Evolutionary conservation across 2,329 filamentous ascomycete genomes (phyloP).

Genomic region (Septoria petroselini): DNA sequence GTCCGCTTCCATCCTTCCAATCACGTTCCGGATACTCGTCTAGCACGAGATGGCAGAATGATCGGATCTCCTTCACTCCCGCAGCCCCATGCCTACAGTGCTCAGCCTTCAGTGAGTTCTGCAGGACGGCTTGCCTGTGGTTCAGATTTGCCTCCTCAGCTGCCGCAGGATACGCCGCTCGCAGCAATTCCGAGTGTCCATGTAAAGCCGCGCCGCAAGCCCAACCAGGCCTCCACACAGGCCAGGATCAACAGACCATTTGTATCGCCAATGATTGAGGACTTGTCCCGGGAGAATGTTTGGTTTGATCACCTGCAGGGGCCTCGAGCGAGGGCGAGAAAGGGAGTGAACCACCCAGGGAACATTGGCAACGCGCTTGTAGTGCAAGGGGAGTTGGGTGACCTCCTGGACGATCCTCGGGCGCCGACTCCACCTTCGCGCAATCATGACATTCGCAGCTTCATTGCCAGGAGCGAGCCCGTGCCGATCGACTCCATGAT

Average conservation of each 20-base stretch:
- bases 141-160: conserved; percentile 12
- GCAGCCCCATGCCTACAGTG: conserved; percentile 19
- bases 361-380: conserved; percentile 20
- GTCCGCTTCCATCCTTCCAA: conserved; percentile 26
- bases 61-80: conserved; percentile 20
- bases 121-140: conserved; percentile 12
- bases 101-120: conserved; percentile 5
- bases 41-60: conserved; percentile 25
- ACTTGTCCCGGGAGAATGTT: conserved; percentile 26
- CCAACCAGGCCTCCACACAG: conserved; percentile 21
- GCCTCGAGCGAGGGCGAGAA: conserved; percentile 6
- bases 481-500: conserved; percentile 18
- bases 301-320: conserved; percentile 35
- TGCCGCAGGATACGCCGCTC: conserved; percentile 27
- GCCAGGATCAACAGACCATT: conserved; percentile 34
- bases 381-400: conserved; percentile 30
- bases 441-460: conserved; percentile 37
- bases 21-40: conserved; percentile 24
- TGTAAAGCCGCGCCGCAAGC: conserved; percentile 22
- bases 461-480: conserved; percentile 16
- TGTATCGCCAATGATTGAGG: conserved; percentile 28
- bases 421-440: conserved; percentile 28
- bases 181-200: conserved; percentile 27
- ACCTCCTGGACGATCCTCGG: conserved; percentile 24
- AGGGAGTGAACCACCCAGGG: neutral